Conservation (phyloP, 2,329 filamentous ascomycete genomes). For the Colletotrichum tofieldiae region DNA sequence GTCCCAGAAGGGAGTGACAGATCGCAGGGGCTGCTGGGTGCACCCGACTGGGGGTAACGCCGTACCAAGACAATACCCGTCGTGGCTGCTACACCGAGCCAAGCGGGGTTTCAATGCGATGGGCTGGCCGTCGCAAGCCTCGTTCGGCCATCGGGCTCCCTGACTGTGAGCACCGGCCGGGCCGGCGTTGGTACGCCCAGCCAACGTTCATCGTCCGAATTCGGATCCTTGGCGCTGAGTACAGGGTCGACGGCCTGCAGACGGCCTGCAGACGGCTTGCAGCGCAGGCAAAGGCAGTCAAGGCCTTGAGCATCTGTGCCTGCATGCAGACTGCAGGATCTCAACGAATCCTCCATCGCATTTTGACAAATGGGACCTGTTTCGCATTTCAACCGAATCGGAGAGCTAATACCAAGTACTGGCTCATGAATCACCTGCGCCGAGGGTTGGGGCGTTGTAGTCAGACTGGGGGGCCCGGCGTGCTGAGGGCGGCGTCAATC, state of each 20-base stretch:
- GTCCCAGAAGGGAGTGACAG: conserved; percentile 22
- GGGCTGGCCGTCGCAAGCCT: neutral
- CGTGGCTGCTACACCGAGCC: neutral
- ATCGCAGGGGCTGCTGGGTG: conserved; percentile 3
- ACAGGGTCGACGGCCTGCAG: neutral
- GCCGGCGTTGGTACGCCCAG: too few species aligned
- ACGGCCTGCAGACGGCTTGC: neutral
- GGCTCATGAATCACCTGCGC: neutral
- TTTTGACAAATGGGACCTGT: neutral
- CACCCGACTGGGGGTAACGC: neutral
- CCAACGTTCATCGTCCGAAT: neutral
- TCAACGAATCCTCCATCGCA: neutral
- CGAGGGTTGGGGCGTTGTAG: conserved; percentile 1
- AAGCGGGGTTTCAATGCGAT: neutral
- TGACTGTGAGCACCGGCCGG: too few species aligned
- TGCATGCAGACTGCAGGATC: neutral
- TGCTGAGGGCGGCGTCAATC: neutral
- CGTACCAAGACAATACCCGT: neutral
- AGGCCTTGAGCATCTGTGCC: neutral
- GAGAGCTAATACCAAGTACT: neutral
- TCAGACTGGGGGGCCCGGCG: neutral
- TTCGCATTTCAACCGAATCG: conserved; percentile 3
- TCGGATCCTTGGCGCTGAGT: neutral
- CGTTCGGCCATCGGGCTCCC: neutral
- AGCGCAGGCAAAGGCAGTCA: neutral